phyloP scores from a whole-genome alignment of 2,329 filamentous ascomycete genomes.

The Grosmannia clavigera region DNA sequence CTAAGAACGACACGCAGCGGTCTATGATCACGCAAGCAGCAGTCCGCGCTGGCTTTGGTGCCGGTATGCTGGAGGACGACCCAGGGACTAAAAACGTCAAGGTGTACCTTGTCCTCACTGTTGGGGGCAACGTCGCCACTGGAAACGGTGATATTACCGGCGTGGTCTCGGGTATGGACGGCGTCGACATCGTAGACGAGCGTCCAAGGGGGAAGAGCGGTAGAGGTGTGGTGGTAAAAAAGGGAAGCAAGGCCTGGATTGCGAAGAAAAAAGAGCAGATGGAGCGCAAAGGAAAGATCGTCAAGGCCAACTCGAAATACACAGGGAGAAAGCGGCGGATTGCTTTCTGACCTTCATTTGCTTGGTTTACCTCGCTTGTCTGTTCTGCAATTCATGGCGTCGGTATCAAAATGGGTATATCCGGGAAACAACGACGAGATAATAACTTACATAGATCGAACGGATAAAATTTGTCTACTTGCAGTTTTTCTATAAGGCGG shows the following conservation, averaged over 20 bases:
- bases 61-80: slow-evolving; percentile 89
- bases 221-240: slow-evolving; percentile 47
- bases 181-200: slow-evolving; percentile 68
- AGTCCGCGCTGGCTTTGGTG: slow-evolving; percentile 87
- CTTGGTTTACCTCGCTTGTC: background rate
- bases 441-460: background rate
- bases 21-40: slow-evolving; percentile 87
- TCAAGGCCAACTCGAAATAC: slow-evolving; percentile 86
- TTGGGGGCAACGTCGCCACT: slow-evolving; percentile 48
- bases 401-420: background rate
- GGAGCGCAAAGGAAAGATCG: slow-evolving; percentile 87
- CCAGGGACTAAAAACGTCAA: slow-evolving; percentile 94
- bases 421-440: background rate
- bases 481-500: too few species aligned
- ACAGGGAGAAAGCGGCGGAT: slow-evolving; percentile 77
- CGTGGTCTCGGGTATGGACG: slow-evolving; percentile 80
- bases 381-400: background rate
- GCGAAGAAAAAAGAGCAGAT: slow-evolving; percentile 83
- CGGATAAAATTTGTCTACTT: too few species aligned
- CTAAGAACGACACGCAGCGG: slow-evolving; percentile 85
- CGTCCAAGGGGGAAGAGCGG: slow-evolving; percentile 37
- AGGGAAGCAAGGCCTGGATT: slow-evolving; percentile 79
- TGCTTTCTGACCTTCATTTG: slow-evolving; percentile 45
- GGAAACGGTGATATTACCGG: slow-evolving; percentile 68
- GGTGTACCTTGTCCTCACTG: slow-evolving; percentile 88